phyloP scores from a whole-genome alignment of 495 filamentous ascomycete species.

The Aspergillus wentii region DNA sequence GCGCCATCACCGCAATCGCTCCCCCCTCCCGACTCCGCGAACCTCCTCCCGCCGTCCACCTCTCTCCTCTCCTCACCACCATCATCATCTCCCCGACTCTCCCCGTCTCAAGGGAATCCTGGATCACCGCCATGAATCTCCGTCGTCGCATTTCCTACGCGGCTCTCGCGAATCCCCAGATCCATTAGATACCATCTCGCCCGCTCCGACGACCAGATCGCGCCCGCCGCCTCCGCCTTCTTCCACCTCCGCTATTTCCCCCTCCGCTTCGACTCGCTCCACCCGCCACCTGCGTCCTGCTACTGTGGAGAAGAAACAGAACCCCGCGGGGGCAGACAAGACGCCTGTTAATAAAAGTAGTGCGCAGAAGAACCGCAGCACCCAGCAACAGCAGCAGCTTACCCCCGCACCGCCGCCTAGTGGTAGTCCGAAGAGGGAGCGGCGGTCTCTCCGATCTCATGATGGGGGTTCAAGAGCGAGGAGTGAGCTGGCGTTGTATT shows the following conservation, averaged over 20 bases:
- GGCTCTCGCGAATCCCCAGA: constrained; percentile 28
- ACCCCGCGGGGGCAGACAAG: background rate
- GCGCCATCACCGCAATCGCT: constrained; percentile 4
- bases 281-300: constrained; percentile 8
- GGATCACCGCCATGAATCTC: constrained; percentile 8
- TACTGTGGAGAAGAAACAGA: too few relatives aligned
- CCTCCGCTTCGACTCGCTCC: constrained; percentile 9
- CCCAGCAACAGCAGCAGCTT: background rate
- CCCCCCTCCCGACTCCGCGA: constrained; percentile 18
- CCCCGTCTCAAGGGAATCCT: constrained; percentile 1
- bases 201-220: constrained; percentile 9
- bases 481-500: constrained; percentile 83
- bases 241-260: too few relatives aligned
- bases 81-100: constrained; percentile 7
- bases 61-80: background rate
- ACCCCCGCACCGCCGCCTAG: background rate
- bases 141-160: constrained; percentile 8
- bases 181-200: constrained; percentile 36
- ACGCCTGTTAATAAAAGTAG: background rate
- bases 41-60: constrained; percentile 15
- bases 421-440: constrained; percentile 14
- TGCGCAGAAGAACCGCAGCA: background rate
- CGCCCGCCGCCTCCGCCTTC: constrained; percentile 5
- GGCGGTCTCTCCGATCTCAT: constrained; percentile 46
- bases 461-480: constrained; percentile 59